Evolutionary conservation across 805 yeast species (phyloP).

Genomic region (Metschnikowia gruessii): DNA sequence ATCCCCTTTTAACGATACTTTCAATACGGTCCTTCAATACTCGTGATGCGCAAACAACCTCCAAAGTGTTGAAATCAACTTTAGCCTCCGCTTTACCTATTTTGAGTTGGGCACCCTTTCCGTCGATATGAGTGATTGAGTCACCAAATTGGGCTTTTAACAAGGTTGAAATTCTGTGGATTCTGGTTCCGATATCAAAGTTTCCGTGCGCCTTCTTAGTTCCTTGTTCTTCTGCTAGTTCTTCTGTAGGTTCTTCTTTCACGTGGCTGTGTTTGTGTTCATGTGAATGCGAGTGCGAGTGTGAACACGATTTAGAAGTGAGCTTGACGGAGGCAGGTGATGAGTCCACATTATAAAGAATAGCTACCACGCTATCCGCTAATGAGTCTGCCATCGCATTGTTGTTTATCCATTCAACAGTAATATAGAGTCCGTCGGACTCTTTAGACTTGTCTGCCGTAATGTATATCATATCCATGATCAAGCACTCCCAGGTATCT

Average conservation of each 20-base stretch:
- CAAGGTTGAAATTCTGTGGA: constrained; percentile 55
- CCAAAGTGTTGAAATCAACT: constrained; percentile 60
- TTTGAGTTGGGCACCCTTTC: constrained; percentile 54
- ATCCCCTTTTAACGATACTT: constrained; percentile 74
- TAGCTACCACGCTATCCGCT: constrained; percentile 92
- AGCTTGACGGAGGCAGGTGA: constrained; percentile 93
- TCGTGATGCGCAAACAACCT: constrained; percentile 67
- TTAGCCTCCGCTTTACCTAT: constrained; percentile 76
- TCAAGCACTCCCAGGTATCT: constrained; percentile 42
- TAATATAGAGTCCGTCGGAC: constrained; percentile 41
- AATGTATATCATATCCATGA: constrained; percentile 44
- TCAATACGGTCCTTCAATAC: constrained; percentile 80
- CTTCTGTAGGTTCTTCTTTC: constrained; percentile 24
- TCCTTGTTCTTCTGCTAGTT: constrained; percentile 11
- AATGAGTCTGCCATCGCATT: constrained; percentile 79
- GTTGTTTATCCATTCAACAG: constrained; percentile 89
- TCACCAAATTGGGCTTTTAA: constrained; percentile 88
- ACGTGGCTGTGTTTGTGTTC: constrained; percentile 26
- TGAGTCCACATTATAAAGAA: constrained; percentile 85
- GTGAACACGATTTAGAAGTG: constrained; percentile 59
- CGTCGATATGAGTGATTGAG: constrained; percentile 42
- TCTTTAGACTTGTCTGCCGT: constrained; percentile 38
- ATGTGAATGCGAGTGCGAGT: too few species aligned
- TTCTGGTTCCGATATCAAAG: constrained; percentile 28
- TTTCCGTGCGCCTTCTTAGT: constrained; percentile 26